Conservation (phyloP, 352 stramenopile genomes). For the Globisporangium acanthophoron region DNA sequence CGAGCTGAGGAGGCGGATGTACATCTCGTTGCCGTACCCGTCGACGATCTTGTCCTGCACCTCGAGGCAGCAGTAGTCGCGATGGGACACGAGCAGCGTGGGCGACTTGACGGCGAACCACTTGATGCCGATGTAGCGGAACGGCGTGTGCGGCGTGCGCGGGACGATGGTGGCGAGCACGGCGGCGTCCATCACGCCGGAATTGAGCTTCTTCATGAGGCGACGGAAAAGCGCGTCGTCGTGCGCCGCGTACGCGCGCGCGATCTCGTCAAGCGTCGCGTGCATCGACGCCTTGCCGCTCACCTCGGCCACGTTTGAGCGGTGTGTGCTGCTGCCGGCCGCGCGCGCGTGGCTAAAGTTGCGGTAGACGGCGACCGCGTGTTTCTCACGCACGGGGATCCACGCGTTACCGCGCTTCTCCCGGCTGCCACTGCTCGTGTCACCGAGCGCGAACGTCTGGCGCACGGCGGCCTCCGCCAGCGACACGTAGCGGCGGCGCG, state of each 20-base stretch:
- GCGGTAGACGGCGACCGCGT: conserved; percentile 71
- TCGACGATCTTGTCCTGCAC: conserved; percentile 85
- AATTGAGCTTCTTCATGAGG: conserved; percentile 82
- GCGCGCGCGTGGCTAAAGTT: conserved; percentile 56
- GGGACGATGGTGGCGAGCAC: conserved; percentile 77
- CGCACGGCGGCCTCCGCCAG: conserved; percentile 77
- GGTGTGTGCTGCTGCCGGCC: conserved; percentile 36
- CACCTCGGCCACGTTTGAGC: conserved; percentile 77
- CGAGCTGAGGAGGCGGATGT: conserved; percentile 73
- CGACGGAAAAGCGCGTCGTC: conserved; percentile 71
- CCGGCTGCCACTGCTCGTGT: conserved; percentile 16
- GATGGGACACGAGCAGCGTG: conserved; percentile 73
- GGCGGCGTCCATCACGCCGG: conserved; percentile 63
- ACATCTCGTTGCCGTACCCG: conserved; percentile 81
- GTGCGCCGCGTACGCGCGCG: conserved; percentile 68
- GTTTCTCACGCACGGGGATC: conserved; percentile 83
- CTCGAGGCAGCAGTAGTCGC: conserved; percentile 84
- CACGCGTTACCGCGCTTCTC: conserved; percentile 66
- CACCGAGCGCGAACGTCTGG: conserved; percentile 77
- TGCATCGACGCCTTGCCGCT: conserved; percentile 61
- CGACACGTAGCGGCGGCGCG: conserved; percentile 72
- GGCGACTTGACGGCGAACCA: conserved; percentile 84
- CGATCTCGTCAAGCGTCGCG: conserved; percentile 69
- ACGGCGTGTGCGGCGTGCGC: conserved; percentile 58
- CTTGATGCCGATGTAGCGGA: conserved; percentile 85